A percentile compares a stretch with the other conserved stretches of the same genome.
phyloP scores from a whole-genome alignment of 441 rosid genomes.

The Arabidopsis lyrata region DNA sequence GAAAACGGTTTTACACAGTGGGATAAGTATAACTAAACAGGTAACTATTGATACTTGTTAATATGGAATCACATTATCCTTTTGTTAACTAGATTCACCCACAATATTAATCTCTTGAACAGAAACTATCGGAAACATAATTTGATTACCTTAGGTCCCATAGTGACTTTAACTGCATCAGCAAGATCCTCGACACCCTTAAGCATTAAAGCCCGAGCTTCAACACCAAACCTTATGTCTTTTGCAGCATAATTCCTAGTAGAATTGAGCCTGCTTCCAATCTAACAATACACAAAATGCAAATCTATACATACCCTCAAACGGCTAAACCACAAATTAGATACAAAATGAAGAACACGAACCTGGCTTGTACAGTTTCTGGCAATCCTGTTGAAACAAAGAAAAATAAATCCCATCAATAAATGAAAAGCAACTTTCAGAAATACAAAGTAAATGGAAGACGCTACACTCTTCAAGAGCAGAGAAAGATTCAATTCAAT shows the following conservation, averaged over 20 bases:
- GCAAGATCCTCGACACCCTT: slow-evolving; percentile 89
- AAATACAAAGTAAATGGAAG: neutral
- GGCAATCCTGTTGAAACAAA: slow-evolving; percentile 54
- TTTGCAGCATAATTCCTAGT: slow-evolving; percentile 82
- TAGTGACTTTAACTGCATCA: slow-evolving; percentile 84
- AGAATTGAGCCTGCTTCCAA: slow-evolving; percentile 73
- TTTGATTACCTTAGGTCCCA: slow-evolving; percentile 78
- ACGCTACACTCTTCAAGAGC: neutral
- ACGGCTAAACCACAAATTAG: neutral
- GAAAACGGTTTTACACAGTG: neutral
- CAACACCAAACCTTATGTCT: slow-evolving; percentile 81
- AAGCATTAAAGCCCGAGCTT: slow-evolving; percentile 82
- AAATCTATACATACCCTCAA: neutral
- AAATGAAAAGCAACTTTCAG: neutral
- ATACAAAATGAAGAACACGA: slow-evolving; percentile 1
- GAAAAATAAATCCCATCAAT: neutral
- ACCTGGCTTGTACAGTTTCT: slow-evolving; percentile 64
- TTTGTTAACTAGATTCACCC: neutral
- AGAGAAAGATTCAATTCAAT: neutral
- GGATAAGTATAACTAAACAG: neutral
- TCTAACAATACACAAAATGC: slow-evolving; percentile 45
- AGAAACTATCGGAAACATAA: neutral
- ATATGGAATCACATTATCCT: neutral
- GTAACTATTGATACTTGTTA: neutral
- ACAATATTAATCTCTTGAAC: neutral